phyloP scores from a whole-genome alignment of 306 rosid species.

The Malus domestica region ASM211411v1 NC_041800.1:26161733-26162232 shows the following conservation, averaged over 20 bases:
- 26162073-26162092: no score
- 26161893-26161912: not conserved
- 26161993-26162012: no score
- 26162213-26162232: no score
- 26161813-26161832: not conserved
- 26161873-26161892: no score
- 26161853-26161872: not conserved
- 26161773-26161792: not conserved
- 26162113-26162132: no score
- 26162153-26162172: no score
- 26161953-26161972: not conserved
- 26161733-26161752: constrained; percentile 62
- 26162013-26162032: not conserved
- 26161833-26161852: not conserved
- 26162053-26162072: no score
- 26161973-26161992: not conserved
- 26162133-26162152: no score
- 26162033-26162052: not conserved
- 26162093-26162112: no score
- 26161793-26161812: not conserved
- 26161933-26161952: not conserved
- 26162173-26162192: no score
- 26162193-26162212: no score
- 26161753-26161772: constrained; percentile 48
- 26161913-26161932: not conserved